Evolutionary conservation across 108 stramenopile species (phyloP), one percentile per base, ranked within the genome.

Genomic region (Nannochloropsis granulata): DNA sequence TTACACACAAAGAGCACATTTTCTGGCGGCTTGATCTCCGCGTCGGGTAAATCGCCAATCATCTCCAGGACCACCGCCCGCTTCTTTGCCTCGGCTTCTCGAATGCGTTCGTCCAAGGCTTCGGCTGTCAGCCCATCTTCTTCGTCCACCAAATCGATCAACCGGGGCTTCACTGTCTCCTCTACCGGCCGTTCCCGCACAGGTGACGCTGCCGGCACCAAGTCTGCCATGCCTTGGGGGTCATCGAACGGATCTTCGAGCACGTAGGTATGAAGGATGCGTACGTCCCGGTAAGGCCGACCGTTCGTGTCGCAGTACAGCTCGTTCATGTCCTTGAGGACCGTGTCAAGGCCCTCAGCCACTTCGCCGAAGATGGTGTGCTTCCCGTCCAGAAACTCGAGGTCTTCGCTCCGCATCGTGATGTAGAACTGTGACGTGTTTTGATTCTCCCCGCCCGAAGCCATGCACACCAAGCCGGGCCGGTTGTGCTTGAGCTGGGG

Each of bases 1-100:
- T 99, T 99, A 88, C 97, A 97, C 25, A 99, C 95, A 87, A 99
- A 99, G 5, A 99, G 90, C 0, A 98, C 99, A 81, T 97, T 95
- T 84, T 98, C 98, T 2, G 98, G 98, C 23, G 97, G 95, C 83
- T 91, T 92, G 16, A 91, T 84, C 21, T 92, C 91, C 1, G 92
- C 92, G 78, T 92, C 92, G 13, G 90, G 91, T 12, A 92, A 83
- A 44, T 92, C 97, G 0, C 97, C 98, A 45, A 98, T 87, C 96
- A 99, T 98, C 92, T 99, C 99, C 46, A 99, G 90, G 24, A 98
- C 95, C 44, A 98, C 96, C 8, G 99, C 98, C 16, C 95, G 91
- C n/a, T 90, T 88, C 83, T 95, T 92, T 71, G 79, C 79, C 79
- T 80, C 79, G 13, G 14, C 25, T n/a, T 43, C 10, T 10, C 24